Conservation (phyloP, 2,329 filamentous ascomycete genomes). For the Cordyceps cateniannulata region DNA sequence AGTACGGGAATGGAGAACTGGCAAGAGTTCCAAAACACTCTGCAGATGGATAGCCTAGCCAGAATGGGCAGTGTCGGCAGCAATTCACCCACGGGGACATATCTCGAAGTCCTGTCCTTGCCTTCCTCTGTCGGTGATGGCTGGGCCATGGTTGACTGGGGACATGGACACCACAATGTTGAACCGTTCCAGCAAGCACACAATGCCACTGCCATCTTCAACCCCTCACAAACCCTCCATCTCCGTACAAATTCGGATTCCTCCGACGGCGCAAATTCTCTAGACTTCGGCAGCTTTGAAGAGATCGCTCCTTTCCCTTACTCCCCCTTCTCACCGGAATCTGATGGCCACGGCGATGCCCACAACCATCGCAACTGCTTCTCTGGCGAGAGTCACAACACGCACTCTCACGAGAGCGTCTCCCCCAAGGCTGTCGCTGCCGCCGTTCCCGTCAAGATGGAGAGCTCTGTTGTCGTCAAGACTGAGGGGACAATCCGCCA, state of each 20-base stretch:
- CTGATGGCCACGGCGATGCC: constrained; percentile 64
- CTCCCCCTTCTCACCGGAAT: constrained; percentile 76
- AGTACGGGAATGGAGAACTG: constrained; percentile 61
- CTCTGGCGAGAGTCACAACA: constrained; percentile 47
- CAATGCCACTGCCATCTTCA: constrained; percentile 64
- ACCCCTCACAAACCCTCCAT: constrained; percentile 85
- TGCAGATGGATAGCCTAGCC: constrained; percentile 45
- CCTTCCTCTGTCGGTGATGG: constrained; percentile 77
- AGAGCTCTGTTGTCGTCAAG: constrained; percentile 19
- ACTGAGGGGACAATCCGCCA: constrained; percentile 51
- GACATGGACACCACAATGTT: constrained; percentile 59
- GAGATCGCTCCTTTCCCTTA: constrained; percentile 66
- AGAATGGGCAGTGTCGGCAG: constrained; percentile 37
- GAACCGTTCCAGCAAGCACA: constrained; percentile 52
- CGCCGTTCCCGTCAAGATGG: constrained; percentile 62
- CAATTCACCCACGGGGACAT: constrained; percentile 45
- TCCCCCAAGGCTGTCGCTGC: constrained; percentile 63
- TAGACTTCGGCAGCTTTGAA: constrained; percentile 73
- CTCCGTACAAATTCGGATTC: constrained; percentile 82
- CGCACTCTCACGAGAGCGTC: constrained; percentile 42
- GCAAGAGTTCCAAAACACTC: constrained; percentile 66
- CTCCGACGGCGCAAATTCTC: constrained; percentile 61
- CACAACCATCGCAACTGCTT: constrained; percentile 56
- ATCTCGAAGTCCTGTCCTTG: constrained; percentile 79
- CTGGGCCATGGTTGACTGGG: constrained; percentile 76